Percentiles rank a stretch among this genome's conserved stretches.
Conservation (phyloP, 2,329 filamentous ascomycete species). For the Rhytidhysteron rufulum region DNA sequence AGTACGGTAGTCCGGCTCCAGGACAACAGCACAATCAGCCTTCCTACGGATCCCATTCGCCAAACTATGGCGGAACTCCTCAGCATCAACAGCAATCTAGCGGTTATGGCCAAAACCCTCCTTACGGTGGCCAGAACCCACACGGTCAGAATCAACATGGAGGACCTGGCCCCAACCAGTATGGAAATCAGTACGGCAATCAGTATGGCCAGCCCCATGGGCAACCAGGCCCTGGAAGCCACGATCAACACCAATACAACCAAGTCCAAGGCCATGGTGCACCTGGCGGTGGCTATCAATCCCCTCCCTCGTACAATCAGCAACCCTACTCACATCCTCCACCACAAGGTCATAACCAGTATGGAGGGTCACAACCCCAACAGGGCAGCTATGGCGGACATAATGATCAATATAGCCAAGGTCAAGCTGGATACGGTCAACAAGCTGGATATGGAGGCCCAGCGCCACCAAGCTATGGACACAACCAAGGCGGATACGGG, state of each 20-base stretch:
- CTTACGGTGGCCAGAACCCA: slow-evolving; percentile 18
- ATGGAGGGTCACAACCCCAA: background rate
- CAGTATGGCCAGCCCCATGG: slow-evolving; percentile 4
- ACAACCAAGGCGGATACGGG: background rate
- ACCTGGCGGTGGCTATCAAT: slow-evolving; percentile 8
- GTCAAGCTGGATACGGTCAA: background rate
- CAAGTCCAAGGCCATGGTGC: too few species aligned
- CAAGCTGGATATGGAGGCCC: background rate
- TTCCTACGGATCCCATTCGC: background rate
- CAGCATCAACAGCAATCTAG: slow-evolving; percentile 12
- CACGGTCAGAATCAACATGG: slow-evolving; percentile 2
- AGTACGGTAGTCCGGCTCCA: slow-evolving; percentile 2
- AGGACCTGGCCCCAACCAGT: background rate
- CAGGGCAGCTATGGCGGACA: background rate
- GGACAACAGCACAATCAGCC: slow-evolving; percentile 1
- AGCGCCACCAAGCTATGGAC: background rate
- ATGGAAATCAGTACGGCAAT: slow-evolving; percentile 2
- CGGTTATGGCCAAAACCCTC: slow-evolving; percentile 12
- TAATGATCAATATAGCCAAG: background rate
- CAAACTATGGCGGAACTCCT: background rate
- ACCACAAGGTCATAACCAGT: slow-evolving; percentile 1
- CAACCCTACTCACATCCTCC: slow-evolving; percentile 11
- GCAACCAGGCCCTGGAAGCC: slow-evolving; percentile 14
- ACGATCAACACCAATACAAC: slow-evolving; percentile 30
- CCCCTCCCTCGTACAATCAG: too few species aligned